Base-by-base conservation (phyloP, 2,329 filamentous ascomycete genomes). In the Diaporthe caulivora region DNA sequence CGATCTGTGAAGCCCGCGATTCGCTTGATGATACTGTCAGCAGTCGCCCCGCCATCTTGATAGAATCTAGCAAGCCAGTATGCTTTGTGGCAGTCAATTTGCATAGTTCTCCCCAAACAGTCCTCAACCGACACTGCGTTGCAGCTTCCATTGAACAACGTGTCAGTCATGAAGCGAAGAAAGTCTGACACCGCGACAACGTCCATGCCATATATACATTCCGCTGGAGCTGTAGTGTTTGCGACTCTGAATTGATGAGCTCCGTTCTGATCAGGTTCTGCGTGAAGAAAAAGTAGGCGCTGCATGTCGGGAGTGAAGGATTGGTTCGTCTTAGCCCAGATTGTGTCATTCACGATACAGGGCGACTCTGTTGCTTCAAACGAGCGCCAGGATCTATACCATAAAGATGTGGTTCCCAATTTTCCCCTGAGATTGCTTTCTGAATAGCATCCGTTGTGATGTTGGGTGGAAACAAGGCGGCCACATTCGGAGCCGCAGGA, bases 381-480 rank as follows among this genome's bases (percentile, higher is more conserved):
- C 10, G 17, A 10, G 8, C 53, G 17, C 11, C 24, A 17, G 26
- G 17, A 9, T 53, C 2, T 31, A 2, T 2, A 11, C 26, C 8
- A 13, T 37, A 11, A 11, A 18, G 9, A 9, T 5, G 11, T 2
- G 37, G 37, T 40, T 2, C 37, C 37, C 37, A 8, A 13, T 9
- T 5, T 5, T 9, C 9, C 34, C 34, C 34, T 1, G 2, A 21
- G 6, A 31, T 2, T 9, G 21, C 31, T 34, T n/a, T 18, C 24
- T 57, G 18, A 8, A 57, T 4, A 37, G 17, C 31, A 0, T 40
- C 54, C 4, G 10, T 40, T 24, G 31, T 42, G 9, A 24, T 42
- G 1, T 24, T 24, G 13, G 29, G 1, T 0, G 1, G 10, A 40
- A 26, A 42, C 0, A 2, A 0, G 21, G 6, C 10, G 42, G 26